Evolutionary conservation across 73 alveolate species (phyloP), one percentile per base, ranked within the genome.

Genomic region (Durusdinium trenchii): DNA sequence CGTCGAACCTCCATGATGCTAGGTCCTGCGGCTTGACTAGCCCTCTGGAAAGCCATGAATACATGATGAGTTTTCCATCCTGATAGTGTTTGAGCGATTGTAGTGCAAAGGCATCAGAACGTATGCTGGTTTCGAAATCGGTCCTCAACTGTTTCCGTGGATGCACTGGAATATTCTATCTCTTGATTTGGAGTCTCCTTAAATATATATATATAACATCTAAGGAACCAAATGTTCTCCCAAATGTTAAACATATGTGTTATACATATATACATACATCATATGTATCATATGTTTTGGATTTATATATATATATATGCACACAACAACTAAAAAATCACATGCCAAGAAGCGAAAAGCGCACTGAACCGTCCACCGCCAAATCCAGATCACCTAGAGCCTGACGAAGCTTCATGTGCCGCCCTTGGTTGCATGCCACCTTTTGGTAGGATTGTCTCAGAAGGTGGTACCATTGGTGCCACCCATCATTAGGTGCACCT

Each of bases 321-420:
- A n/a, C n/a, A 69, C 7, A 16, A 69, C 7, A 35, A 14, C 32
- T 12, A 64, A 9, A 23, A 64, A 64, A 64, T 1, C 76, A 62
- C 51, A 71, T 35, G 51, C 52, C 51, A 71, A 71, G 84, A 47
- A 71, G 32, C 84, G 84, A 36, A 28, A 35, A 71, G 18, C 84
- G 84, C 6, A 71, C 84, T 3, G 84, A 71, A 38, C 84, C 84
- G 28, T 71, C 84, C 51, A 71, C 84, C 1, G 84, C 84, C 51
- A 9, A 36, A 0, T 51, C 20, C 40, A 32, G 40, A 71, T 14
- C 84, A 51, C 9, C n/a, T 51, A 2, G 51, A 35, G 52, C 84
- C 84, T 4, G 40, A 38, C 84, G n/a, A 28, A 71, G 12, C 2
- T 71, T 16, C 84, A 71, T 71, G 52, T 18, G 32, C 20, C 84